phyloP scores from a whole-genome alignment of 371 early-diverging fungal species.

The Nematocida sp. region DNA sequence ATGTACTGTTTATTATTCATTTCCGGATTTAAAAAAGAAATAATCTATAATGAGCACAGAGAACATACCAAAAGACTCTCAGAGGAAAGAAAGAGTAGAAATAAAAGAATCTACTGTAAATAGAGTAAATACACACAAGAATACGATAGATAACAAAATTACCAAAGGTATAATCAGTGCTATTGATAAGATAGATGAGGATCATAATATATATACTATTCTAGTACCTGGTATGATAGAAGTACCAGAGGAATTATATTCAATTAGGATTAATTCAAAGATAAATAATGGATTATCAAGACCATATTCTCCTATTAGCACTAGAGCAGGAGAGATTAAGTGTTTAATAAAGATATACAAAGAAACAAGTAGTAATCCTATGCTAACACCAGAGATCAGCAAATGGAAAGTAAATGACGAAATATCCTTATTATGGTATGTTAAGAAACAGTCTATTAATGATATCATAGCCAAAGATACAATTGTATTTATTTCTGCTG shows the following conservation, averaged over 20 bases:
- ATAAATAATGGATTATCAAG: background rate
- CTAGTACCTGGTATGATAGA: background rate
- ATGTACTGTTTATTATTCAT: too few relatives aligned
- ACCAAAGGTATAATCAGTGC: constrained; percentile 10
- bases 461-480: background rate
- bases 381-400: constrained; percentile 20
- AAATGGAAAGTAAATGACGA: background rate
- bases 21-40: too few relatives aligned
- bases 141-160: too few relatives aligned
- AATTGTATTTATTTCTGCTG: constrained; percentile 74
- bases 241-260: background rate
- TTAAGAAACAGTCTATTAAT: background rate
- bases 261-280: background rate
- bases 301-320: constrained; percentile 20
- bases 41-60: too few relatives aligned
- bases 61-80: too few relatives aligned
- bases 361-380: background rate
- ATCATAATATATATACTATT: background rate
- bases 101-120: too few relatives aligned
- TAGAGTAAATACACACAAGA: too few relatives aligned
- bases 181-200: background rate
- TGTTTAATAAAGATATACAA: constrained; percentile 43
- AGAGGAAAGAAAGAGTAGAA: too few relatives aligned
- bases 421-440: constrained; percentile 20
- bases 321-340: background rate